Percentiles rank a stretch among this genome's conserved stretches.
phyloP scores from a whole-genome alignment of 352 stramenopile genomes.

The Globisporangium camurandrum region DNA sequence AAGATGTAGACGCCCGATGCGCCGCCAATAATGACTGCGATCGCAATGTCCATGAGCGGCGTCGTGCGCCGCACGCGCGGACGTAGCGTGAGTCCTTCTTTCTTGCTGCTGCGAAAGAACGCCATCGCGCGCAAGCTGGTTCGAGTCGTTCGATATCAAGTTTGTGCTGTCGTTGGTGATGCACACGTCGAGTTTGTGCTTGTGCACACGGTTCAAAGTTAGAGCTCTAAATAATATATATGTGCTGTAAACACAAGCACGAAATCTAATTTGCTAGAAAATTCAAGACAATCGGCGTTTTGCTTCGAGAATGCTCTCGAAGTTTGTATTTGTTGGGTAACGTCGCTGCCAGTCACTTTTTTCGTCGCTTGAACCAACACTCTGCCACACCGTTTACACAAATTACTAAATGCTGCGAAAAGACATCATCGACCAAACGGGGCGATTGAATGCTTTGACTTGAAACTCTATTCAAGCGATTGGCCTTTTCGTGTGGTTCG shows the following conservation, averaged over 20 bases:
- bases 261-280: too few relatives aligned
- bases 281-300: too few relatives aligned
- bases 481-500: background rate
- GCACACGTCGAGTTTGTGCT: too few relatives aligned
- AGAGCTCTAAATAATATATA: too few relatives aligned
- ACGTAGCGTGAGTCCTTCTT: slow-evolving; percentile 36
- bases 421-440: background rate
- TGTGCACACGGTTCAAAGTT: too few relatives aligned
- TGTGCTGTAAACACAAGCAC: too few relatives aligned
- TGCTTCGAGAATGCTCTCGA: too few relatives aligned
- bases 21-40: slow-evolving; percentile 42
- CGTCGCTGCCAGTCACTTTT: too few relatives aligned
- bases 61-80: slow-evolving; percentile 43
- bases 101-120: slow-evolving; percentile 38
- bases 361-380: too few relatives aligned
- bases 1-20: slow-evolving; percentile 71
- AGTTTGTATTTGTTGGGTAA: too few relatives aligned
- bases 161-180: background rate
- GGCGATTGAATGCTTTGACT: background rate
- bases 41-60: slow-evolving; percentile 49
- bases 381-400: too few relatives aligned
- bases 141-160: background rate
- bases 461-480: background rate
- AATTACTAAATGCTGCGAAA: too few relatives aligned
- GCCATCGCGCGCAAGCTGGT: slow-evolving; percentile 7